Conservation (phyloP, 2,329 filamentous ascomycete species). For the Dactylellina parvicollis region DNA sequence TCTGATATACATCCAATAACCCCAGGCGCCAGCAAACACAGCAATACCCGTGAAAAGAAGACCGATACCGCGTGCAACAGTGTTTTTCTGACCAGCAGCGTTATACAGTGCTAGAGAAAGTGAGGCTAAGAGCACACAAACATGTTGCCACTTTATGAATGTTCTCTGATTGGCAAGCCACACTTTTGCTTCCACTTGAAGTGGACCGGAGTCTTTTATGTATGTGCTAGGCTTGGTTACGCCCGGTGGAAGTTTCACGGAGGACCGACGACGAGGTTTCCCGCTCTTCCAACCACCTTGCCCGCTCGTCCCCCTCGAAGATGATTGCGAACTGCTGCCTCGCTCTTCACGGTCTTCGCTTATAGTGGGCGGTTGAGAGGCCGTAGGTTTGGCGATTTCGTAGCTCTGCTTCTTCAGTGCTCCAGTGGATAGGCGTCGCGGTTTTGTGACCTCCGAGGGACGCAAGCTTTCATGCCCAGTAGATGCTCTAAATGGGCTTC, state of each 20-base stretch:
- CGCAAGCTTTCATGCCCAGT: conserved; percentile 60
- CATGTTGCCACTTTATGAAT: conserved; percentile 98
- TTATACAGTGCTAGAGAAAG: conserved; percentile 88
- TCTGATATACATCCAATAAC: conserved; percentile 81
- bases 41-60: conserved; percentile 84
- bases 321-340: conserved; percentile 60
- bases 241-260: conserved; percentile 75
- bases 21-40: conserved; percentile 85
- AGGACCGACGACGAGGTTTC: conserved; percentile 59
- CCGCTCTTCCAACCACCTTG: conserved; percentile 80
- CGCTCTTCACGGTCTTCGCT: conserved; percentile 60
- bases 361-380: conserved; percentile 55
- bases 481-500: conserved; percentile 45
- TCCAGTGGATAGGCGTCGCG: conserved; percentile 65
- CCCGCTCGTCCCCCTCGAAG: conserved; percentile 75
- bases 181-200: conserved; percentile 95
- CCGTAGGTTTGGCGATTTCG: not conserved
- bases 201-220: conserved; percentile 92
- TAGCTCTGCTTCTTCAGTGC: conserved; percentile 55
- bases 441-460: conserved; percentile 72
- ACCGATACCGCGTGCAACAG: conserved; percentile 80
- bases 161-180: conserved; percentile 99
- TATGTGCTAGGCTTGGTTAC: conserved; percentile 85
- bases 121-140: conserved; percentile 84
- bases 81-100: conserved; percentile 78